A percentile compares a stretch with the other conserved stretches of the same genome.
Evolutionary conservation across 2,329 filamentous ascomycete species (phyloP).

Genomic region (Fusarium fracticaudum): DNA sequence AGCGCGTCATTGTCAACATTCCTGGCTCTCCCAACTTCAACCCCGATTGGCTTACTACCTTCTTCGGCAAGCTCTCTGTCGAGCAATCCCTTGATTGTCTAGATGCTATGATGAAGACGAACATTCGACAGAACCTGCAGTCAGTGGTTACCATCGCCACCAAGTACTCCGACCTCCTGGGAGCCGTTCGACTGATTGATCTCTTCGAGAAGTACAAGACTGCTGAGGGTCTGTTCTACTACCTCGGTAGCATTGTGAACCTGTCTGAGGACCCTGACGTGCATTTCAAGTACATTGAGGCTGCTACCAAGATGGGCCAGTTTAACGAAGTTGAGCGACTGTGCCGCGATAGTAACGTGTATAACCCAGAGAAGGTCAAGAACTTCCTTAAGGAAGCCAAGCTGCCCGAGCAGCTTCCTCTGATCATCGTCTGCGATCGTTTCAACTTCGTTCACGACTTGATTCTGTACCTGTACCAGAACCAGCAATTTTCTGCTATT

Average conservation of each 20-base stretch:
- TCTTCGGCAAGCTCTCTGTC: slow-evolving; percentile 93
- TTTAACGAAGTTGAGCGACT: slow-evolving; percentile 97
- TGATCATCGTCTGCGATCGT: slow-evolving; percentile 99
- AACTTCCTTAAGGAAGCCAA: slow-evolving; percentile 99
- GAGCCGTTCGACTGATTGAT: slow-evolving; percentile 86
- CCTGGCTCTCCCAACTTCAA: slow-evolving; percentile 85
- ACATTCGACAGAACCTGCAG: slow-evolving; percentile 97
- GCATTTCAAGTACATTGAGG: slow-evolving; percentile 99
- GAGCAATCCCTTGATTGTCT: slow-evolving; percentile 94
- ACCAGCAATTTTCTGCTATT: slow-evolving; percentile 98
- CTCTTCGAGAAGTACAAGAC: slow-evolving; percentile 98
- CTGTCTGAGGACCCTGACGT: slow-evolving; percentile 95
- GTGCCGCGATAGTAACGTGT: slow-evolving; percentile 90
- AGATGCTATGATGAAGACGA: slow-evolving; percentile 94
- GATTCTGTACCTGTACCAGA: slow-evolving; percentile 96
- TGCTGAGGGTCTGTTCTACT: slow-evolving; percentile 96
- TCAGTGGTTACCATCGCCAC: slow-evolving; percentile 95
- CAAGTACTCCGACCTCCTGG: slow-evolving; percentile 96
- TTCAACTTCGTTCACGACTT: slow-evolving; percentile 99
- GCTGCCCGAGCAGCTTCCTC: slow-evolving; percentile 88
- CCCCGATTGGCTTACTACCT: slow-evolving; percentile 89
- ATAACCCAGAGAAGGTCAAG: slow-evolving; percentile 95
- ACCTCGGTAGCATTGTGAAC: slow-evolving; percentile 97
- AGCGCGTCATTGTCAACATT: slow-evolving; percentile 88
- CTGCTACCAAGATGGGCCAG: slow-evolving; percentile 92